Conservation (phyloP, 116 monocot species). For the Thalassia testudinum region DNA sequence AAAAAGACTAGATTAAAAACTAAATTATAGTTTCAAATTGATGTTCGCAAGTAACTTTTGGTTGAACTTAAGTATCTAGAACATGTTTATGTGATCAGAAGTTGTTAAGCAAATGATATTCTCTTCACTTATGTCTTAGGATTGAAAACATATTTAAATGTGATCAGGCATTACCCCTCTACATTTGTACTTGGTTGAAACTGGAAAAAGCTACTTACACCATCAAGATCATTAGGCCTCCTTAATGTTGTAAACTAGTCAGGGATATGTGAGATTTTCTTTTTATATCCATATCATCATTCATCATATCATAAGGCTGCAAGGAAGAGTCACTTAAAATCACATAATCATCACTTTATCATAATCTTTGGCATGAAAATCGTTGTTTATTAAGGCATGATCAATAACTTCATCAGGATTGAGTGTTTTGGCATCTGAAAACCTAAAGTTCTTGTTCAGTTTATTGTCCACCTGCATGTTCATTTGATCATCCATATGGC, state of each 20-base stretch:
- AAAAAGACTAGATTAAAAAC: no score
- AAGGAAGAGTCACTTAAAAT: conserved; percentile 69
- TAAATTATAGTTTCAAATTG: no score
- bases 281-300: conserved; percentile 78
- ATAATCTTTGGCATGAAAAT: conserved; percentile 12
- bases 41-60: no score
- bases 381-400: conserved; percentile 4
- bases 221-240: conserved; percentile 82
- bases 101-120: no score
- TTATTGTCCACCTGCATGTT: not conserved
- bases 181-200: no score
- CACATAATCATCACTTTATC: conserved; percentile 42
- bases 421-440: conserved; percentile 14
- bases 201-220: conserved; percentile 38
- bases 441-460: conserved; percentile 3
- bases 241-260: conserved; percentile 67
- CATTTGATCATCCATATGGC: not conserved
- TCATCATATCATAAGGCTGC: conserved; percentile 86
- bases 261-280: conserved; percentile 50
- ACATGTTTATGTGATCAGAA: no score
- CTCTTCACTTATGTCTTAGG: no score
- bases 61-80: no score
- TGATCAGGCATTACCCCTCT: no score
- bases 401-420: conserved; percentile 31
- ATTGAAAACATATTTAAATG: no score